Evolutionary conservation across 2,329 filamentous ascomycete species (phyloP).

Genomic region (Beauveria caledonica): DNA sequence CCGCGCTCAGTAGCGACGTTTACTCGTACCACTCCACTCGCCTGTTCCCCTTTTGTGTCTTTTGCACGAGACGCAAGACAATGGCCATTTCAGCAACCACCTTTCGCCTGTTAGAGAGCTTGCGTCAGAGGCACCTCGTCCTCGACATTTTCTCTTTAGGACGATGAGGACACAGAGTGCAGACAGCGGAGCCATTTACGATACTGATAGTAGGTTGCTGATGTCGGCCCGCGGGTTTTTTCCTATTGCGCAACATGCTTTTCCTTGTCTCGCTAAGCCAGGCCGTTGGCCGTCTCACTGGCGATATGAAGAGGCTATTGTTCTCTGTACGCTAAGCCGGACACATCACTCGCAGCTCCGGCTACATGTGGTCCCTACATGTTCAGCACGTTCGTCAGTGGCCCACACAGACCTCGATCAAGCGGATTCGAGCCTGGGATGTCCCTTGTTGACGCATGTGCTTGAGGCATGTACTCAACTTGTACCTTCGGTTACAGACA

Average conservation of each 20-base stretch:
- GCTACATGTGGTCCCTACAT: neutral
- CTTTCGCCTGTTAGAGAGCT: too few relatives aligned
- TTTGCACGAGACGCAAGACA: neutral
- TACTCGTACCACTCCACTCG: constrained; percentile 1
- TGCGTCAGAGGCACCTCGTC: neutral
- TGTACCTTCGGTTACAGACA: constrained; percentile 6
- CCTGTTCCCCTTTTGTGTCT: neutral
- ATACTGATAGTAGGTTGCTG: neutral
- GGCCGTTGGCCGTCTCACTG: neutral
- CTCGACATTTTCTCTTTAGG: neutral
- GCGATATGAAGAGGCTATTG: neutral
- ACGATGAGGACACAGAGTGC: neutral
- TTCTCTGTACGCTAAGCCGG: neutral
- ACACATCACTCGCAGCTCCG: neutral
- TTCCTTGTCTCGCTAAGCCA: neutral
- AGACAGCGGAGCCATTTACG: neutral
- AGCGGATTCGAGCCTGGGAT: neutral
- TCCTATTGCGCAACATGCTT: neutral
- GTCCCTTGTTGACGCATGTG: neutral
- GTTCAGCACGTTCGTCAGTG: neutral
- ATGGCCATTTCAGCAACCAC: neutral
- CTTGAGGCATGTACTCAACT: neutral
- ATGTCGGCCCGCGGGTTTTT: neutral
- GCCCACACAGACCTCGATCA: constrained; percentile 6
- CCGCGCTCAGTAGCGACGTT: constrained; percentile 2